These are phyloP conservation scores for Annulohypoxylon maeteangense DNA, from an alignment of 495 filamentous ascomycete species.

Conservation along the genomic window DNA sequence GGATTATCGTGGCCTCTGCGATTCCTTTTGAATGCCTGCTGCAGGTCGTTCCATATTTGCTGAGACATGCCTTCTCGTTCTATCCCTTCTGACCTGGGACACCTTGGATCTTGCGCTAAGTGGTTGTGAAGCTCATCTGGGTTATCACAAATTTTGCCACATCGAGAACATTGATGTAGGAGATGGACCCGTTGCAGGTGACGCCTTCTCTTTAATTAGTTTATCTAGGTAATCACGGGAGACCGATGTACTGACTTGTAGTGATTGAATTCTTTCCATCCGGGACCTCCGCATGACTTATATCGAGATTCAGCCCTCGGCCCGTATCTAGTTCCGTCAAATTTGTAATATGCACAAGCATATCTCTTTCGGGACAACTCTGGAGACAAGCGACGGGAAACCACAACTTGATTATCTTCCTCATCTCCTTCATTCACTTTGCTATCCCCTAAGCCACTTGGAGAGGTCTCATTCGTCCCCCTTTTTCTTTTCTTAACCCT, in stretches of 20 bases:
- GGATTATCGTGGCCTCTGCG: neutral
- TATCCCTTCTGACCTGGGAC: neutral
- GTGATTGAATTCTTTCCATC: constrained; percentile 16
- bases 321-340: constrained; percentile 7
- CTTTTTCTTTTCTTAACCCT: neutral
- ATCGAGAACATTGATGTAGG: constrained; percentile 15
- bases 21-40: neutral
- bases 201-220: constrained; percentile 12
- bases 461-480: neutral
- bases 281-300: constrained; percentile 20
- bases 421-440: neutral
- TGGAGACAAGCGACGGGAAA: neutral
- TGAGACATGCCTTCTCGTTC: constrained; percentile 18
- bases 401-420: constrained; percentile 11
- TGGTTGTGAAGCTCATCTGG: constrained; percentile 8
- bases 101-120: constrained; percentile 18
- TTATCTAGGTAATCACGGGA: neutral
- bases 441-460: neutral
- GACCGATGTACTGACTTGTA: constrained; percentile 19
- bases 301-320: constrained; percentile 10
- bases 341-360: constrained; percentile 23
- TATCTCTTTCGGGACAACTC: constrained; percentile 12
- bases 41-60: constrained; percentile 4
- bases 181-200: constrained; percentile 17
- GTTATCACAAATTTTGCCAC: neutral